These are phyloP conservation scores for Alternaria gansuensis DNA, from an alignment of 2,329 filamentous ascomycete species.

Conservation along the genomic window DNA sequence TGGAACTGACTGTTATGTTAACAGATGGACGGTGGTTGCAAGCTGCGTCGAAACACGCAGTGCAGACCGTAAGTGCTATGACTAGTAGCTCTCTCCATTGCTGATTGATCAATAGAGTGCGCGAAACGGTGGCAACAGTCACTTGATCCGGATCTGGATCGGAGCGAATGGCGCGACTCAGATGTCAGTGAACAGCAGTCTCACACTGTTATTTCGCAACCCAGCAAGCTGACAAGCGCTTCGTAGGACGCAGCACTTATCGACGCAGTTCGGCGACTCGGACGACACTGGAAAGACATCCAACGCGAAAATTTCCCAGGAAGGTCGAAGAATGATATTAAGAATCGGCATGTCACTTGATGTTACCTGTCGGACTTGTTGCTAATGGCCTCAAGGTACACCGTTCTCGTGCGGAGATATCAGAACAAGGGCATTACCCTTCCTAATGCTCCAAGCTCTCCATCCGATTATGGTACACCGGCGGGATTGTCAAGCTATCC, in stretches of 20 bases:
- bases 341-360: slow-evolving; percentile 46
- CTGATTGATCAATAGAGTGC: slow-evolving; percentile 50
- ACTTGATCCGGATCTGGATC: slow-evolving; percentile 55
- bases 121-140: slow-evolving; percentile 60
- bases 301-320: slow-evolving; percentile 47
- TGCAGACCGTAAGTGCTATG: slow-evolving; percentile 51
- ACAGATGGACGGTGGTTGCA: slow-evolving; percentile 57
- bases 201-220: neutral
- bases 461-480: slow-evolving; percentile 32
- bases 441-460: slow-evolving; percentile 34
- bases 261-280: slow-evolving; percentile 44
- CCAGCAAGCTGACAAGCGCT: neutral
- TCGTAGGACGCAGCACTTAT: slow-evolving; percentile 43
- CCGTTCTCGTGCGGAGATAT: slow-evolving; percentile 44
- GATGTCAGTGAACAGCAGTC: slow-evolving; percentile 39
- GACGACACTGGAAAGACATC: slow-evolving; percentile 54
- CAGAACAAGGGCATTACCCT: slow-evolving; percentile 44
- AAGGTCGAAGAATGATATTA: slow-evolving; percentile 53
- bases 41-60: slow-evolving; percentile 51
- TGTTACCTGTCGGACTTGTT: neutral
- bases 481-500: slow-evolving; percentile 23
- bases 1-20: slow-evolving; percentile 4
- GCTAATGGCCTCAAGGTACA: slow-evolving; percentile 34
- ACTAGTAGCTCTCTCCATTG: neutral
- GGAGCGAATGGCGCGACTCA: slow-evolving; percentile 51